phyloP scores from a whole-genome alignment of 108 stramenopile genomes.

The Stephanodiscus triporus region DNA sequence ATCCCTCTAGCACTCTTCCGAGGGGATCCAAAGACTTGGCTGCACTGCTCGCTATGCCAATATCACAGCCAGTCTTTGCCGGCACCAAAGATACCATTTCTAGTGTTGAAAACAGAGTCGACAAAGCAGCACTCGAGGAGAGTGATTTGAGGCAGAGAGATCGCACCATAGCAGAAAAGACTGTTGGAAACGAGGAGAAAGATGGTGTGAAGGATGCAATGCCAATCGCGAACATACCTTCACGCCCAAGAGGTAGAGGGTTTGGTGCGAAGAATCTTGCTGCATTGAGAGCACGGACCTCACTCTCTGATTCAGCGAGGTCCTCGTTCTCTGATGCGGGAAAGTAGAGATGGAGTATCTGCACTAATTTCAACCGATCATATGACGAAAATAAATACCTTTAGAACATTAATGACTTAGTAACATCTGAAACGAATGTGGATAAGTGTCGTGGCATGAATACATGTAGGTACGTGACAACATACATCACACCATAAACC shows the following conservation, averaged over 20 bases:
- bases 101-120: not conserved
- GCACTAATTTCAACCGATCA: not conserved
- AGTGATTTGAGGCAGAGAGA: not conserved
- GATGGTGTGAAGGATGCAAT: not conserved
- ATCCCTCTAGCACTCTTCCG: not conserved
- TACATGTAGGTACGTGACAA: too few species aligned
- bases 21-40: constrained; percentile 3
- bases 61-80: not conserved
- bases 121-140: not conserved
- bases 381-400: not conserved
- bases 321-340: not conserved
- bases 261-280: constrained; percentile 17
- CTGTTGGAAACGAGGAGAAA: not conserved
- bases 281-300: constrained; percentile 2
- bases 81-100: not conserved
- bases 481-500: too few species aligned
- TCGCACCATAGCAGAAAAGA: not conserved
- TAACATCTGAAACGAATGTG: not conserved
- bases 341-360: not conserved
- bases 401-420: not conserved
- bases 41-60: not conserved
- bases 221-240: not conserved
- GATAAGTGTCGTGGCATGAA: not conserved
- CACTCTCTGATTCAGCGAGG: not conserved
- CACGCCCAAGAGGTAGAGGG: constrained; percentile 1